Evolutionary conservation across 2,329 filamentous ascomycete genomes (phyloP).

Genomic region (Plectosphaerella sp.): DNA sequence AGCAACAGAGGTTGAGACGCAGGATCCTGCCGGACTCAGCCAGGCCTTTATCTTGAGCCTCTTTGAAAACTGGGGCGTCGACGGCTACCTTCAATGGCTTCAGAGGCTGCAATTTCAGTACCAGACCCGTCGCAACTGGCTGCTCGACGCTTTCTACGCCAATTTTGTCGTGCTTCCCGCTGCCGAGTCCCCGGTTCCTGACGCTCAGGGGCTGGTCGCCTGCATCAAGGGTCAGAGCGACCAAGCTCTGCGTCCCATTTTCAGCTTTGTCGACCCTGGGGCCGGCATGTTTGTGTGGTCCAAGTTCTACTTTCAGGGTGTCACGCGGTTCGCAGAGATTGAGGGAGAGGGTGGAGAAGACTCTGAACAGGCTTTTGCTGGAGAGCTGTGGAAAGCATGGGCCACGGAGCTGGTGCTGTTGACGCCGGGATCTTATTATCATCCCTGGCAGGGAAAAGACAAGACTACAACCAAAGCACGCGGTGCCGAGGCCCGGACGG

Average conservation of each 20-base stretch:
- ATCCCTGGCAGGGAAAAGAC: constrained; percentile 22
- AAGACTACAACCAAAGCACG: constrained; percentile 17
- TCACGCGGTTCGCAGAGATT: constrained; percentile 12
- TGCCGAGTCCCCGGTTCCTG: constrained; percentile 9
- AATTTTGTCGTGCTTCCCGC: constrained; percentile 15
- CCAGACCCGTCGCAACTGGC: constrained; percentile 58
- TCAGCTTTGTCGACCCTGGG: constrained; percentile 21
- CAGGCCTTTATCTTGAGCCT: constrained; percentile 35
- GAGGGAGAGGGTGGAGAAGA: constrained; percentile 13
- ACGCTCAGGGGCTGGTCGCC: constrained; percentile 15
- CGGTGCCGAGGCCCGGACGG: constrained; percentile 14
- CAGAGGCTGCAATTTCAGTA: constrained; percentile 66
- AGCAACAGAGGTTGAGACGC: constrained; percentile 47
- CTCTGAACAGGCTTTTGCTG: constrained; percentile 17
- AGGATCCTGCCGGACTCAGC: constrained; percentile 64
- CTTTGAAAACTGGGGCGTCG: constrained; percentile 64
- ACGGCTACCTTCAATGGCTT: constrained; percentile 70
- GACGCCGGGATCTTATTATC: constrained; percentile 24
- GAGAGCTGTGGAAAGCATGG: constrained; percentile 15
- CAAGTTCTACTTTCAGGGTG: constrained; percentile 19
- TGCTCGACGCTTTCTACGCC: constrained; percentile 50
- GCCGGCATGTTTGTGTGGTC: constrained; percentile 27
- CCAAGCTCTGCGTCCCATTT: constrained; percentile 13
- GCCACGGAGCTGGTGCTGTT: constrained; percentile 17
- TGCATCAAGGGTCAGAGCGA: constrained; percentile 5